A percentile compares a stretch with the other conserved stretches of the same genome.
These are phyloP conservation scores for Geosmithia putterillii DNA, from an alignment of 2,329 filamentous ascomycete genomes.

Conservation along the genomic window DNA sequence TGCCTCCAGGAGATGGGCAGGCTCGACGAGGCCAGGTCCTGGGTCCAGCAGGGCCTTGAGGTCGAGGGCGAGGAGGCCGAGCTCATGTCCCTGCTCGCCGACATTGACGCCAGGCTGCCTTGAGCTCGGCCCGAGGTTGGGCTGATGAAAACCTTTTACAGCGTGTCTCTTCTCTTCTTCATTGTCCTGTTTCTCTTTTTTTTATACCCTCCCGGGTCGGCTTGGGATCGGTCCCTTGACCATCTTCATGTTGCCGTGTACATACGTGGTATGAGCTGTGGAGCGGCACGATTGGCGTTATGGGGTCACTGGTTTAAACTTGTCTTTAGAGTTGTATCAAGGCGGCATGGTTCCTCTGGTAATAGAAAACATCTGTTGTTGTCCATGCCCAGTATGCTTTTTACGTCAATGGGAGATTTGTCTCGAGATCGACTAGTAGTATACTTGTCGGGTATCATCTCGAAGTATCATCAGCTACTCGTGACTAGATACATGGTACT, in stretches of 20 bases:
- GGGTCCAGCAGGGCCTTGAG: conserved; percentile 67
- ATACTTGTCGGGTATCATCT: no score
- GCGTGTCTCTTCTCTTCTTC: neutral
- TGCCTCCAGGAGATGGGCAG: conserved; percentile 87
- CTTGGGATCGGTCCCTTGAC: no score
- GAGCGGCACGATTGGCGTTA: neutral
- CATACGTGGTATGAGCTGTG: neutral
- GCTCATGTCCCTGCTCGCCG: conserved; percentile 50
- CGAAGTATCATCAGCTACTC: no score
- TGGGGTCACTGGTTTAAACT: neutral
- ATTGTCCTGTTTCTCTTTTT: neutral
- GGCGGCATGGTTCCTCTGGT: neutral
- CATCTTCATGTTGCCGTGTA: neutral
- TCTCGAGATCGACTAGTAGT: no score
- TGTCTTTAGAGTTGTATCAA: neutral
- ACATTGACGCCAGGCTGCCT: conserved; percentile 37
- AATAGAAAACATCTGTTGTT: no score
- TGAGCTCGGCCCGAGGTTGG: neutral
- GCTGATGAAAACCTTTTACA: no score
- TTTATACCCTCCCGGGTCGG: no score
- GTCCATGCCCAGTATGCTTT: no score
- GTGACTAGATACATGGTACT: no score
- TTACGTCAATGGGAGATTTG: no score
- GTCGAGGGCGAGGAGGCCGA: conserved; percentile 63
- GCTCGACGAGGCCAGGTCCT: conserved; percentile 68